These are phyloP conservation scores for Eremomyces bilateralis DNA, from an alignment of 495 filamentous ascomycete species.

Conservation along the genomic window DNA sequence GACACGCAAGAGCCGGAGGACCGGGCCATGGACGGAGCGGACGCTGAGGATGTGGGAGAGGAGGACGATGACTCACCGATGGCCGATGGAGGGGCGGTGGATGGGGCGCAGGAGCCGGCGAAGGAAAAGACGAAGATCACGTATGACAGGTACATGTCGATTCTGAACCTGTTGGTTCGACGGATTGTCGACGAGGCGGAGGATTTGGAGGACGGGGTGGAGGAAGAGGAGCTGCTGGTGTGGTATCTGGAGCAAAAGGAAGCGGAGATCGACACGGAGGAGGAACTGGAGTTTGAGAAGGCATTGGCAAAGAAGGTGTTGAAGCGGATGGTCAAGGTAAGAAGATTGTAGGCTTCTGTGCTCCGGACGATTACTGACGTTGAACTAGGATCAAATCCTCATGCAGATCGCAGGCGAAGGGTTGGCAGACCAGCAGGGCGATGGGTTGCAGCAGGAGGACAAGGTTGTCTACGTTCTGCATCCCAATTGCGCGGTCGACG, in stretches of 20 bases:
- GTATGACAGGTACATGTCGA: constrained; percentile 83
- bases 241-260: constrained; percentile 96
- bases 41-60: constrained; percentile 25
- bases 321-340: constrained; percentile 89
- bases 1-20: constrained; percentile 39
- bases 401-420: constrained; percentile 82
- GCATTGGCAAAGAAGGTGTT: constrained; percentile 67
- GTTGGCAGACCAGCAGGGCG: constrained; percentile 34
- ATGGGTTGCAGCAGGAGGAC: constrained; percentile 26
- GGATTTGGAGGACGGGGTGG: constrained; percentile 62
- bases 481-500: constrained; percentile 79
- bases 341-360: constrained; percentile 12
- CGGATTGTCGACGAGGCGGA: constrained; percentile 58
- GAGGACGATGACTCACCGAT: constrained; percentile 27
- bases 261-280: constrained; percentile 53
- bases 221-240: constrained; percentile 60
- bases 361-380: constrained; percentile 6
- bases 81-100: constrained; percentile 15
- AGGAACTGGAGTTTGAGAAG: constrained; percentile 59
- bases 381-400: constrained; percentile 59
- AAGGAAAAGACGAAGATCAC: constrained; percentile 70
- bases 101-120: constrained; percentile 14
- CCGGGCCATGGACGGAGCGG: constrained; percentile 14
- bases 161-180: constrained; percentile 64
- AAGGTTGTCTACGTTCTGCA: constrained; percentile 74